A percentile compares a stretch with the other conserved stretches of the same genome.
These are phyloP conservation scores for Puccinia triticina DNA, from an alignment of 1,284 basidiomycete genomes.

Conservation along the genomic window DNA sequence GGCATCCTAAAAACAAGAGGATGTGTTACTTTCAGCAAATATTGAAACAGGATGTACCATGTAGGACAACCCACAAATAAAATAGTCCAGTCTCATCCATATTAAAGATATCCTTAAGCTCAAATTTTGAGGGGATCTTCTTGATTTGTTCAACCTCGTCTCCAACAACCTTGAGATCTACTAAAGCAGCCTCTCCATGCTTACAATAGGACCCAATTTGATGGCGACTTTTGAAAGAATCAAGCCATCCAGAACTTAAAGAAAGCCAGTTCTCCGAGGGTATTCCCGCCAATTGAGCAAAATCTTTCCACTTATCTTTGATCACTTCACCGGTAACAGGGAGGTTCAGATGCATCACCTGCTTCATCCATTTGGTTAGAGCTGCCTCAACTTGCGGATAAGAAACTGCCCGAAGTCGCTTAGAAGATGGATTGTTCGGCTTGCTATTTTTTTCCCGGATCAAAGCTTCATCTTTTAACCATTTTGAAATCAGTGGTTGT, in stretches of 20 bases:
- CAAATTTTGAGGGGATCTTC: background rate
- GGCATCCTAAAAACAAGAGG: background rate
- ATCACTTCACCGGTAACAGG: background rate
- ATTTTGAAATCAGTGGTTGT: slow-evolving; percentile 30
- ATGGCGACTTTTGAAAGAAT: slow-evolving; percentile 15
- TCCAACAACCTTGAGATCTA: background rate
- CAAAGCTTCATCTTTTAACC: slow-evolving; percentile 37
- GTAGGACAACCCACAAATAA: background rate
- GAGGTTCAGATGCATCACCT: background rate
- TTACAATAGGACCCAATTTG: background rate
- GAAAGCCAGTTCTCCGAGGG: slow-evolving; percentile 21
- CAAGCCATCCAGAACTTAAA: slow-evolving; percentile 16
- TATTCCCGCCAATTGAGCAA: slow-evolving; percentile 8
- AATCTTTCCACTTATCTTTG: slow-evolving; percentile 34
- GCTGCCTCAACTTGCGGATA: slow-evolving; percentile 14
- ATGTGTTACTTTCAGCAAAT: background rate
- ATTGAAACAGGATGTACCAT: background rate
- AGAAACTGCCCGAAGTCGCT: background rate
- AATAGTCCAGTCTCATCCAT: too few relatives aligned
- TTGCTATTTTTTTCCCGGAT: background rate
- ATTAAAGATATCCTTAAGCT: slow-evolving; percentile 8
- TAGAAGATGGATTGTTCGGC: background rate
- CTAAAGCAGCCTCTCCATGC: slow-evolving; percentile 20
- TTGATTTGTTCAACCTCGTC: background rate
- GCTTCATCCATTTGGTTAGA: slow-evolving; percentile 6